phyloP scores from a whole-genome alignment of 78 protist species.

The Polysphondylium violaceum region DNA sequence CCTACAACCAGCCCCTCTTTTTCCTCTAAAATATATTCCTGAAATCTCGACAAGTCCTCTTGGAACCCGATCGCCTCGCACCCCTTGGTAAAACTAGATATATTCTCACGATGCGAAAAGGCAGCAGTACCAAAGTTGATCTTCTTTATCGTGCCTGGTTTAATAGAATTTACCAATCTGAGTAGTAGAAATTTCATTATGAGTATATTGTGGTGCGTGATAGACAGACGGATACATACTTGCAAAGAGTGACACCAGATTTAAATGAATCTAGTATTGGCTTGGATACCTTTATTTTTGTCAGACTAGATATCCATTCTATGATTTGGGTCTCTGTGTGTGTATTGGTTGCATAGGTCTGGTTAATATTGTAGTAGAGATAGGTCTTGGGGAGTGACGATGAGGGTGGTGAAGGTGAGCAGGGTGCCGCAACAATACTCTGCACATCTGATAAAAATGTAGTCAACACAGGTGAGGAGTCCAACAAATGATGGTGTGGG shows the following conservation, averaged over 20 bases:
- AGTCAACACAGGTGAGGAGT: too few relatives aligned
- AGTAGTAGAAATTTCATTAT: background rate
- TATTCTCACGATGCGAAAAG: constrained; percentile 50
- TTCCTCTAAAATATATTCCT: constrained; percentile 22
- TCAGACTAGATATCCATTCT: constrained; percentile 44
- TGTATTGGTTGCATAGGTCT: background rate
- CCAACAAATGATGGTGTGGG: too few relatives aligned
- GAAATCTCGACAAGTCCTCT: constrained; percentile 35
- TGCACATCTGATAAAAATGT: too few relatives aligned
- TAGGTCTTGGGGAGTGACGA: too few relatives aligned
- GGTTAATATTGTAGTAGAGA: constrained; percentile 9
- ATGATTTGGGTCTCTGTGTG: constrained; percentile 43
- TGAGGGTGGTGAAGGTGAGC: too few relatives aligned
- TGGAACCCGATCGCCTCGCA: constrained; percentile 38
- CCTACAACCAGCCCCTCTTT: constrained; percentile 13
- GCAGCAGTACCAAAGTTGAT: constrained; percentile 14
- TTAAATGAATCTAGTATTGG: constrained; percentile 50
- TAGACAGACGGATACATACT: constrained; percentile 22
- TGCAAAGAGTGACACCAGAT: constrained; percentile 64
- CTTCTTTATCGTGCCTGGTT: constrained; percentile 63
- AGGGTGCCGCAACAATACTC: too few relatives aligned
- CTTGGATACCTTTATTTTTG: constrained; percentile 24
- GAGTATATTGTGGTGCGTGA: background rate
- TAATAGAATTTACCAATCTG: constrained; percentile 54
- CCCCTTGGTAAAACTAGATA: constrained; percentile 29